Base-by-base conservation (phyloP, 2,329 filamentous ascomycete genomes). In the Thelonectria olida region DNA sequence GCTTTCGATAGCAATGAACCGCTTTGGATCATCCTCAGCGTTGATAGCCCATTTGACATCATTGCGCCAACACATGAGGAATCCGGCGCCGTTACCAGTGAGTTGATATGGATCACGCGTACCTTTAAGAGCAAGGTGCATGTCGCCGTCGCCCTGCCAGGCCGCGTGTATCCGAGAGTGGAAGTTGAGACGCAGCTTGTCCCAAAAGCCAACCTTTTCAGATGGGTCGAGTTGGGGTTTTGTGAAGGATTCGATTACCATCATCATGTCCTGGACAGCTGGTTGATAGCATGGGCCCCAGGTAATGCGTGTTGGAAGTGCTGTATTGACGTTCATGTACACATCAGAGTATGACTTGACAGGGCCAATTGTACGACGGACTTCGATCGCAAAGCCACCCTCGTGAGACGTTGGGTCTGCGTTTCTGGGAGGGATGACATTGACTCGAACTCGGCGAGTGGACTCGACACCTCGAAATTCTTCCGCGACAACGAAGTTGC, bases 251-350 rank as follows among this genome's bases (percentile, higher is more conserved):
- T 99, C 96, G 63, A 99, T 92, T 23, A 94, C 94, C 86, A 98
- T 97, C 96, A 99, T 99, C 91, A 98, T 97, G 73, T 99, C 96
- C 76, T 99, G 96, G 49, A 99, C 95, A 2, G 95, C 95, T 25
- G 96, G 96, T 73, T 99, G 96, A 73, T 98, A 99, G 2, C 94
- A 97, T 45, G 96, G 94, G 7, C 94, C 94, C 96, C 96, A 99
- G 0, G 95, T 97, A 54, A 99, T 95, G 44, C 92, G 89, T 1
- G 96, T 99, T 2, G 96, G 92, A 60, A 95, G 88, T 54, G 90
- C 91, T 2, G 95, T 97, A 76, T 98, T 97, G 76, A 99, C 94
- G 65, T 97, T 92, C 70, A 99, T 85, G 31, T 86, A 88, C 76
- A 97, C 94, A 73, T 98, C 91, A 0, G 96, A 97, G 74, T 96